Evolutionary conservation across 768 basidiomycete species (phyloP).

Genomic region (Cytidiella melzeri): DNA sequence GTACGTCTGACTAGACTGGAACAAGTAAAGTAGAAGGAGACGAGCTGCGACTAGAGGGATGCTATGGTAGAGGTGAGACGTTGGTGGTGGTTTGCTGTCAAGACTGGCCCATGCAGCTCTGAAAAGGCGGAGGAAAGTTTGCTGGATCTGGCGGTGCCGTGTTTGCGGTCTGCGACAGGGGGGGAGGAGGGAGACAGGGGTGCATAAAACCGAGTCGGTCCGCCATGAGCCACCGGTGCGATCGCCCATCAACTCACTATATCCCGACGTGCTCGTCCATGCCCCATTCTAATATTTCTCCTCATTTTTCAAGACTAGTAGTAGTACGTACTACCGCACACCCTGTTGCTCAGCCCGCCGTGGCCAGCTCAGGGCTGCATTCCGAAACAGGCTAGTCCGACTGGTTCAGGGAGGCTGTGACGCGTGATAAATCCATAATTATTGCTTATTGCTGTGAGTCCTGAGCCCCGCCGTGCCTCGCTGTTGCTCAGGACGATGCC

Average conservation of each 20-base stretch:
- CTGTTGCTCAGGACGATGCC: no score
- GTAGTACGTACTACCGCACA: no score
- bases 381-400: not conserved
- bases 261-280: no score
- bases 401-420: not conserved
- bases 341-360: not conserved
- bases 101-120: slow-evolving; percentile 5
- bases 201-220: slow-evolving; percentile 10
- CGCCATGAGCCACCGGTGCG: slow-evolving; percentile 8
- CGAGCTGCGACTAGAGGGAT: slow-evolving; percentile 13
- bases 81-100: slow-evolving; percentile 10
- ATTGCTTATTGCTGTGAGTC: not conserved
- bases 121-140: slow-evolving; percentile 4
- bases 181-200: slow-evolving; percentile 14
- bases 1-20: slow-evolving; percentile 15
- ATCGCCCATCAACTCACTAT: no score
- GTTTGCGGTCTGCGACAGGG: slow-evolving; percentile 6
- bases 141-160: slow-evolving; percentile 11
- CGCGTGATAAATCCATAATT: not conserved
- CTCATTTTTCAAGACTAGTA: no score
- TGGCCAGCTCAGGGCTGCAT: not conserved
- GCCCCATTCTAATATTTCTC: no score
- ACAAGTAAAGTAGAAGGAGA: slow-evolving; percentile 9
- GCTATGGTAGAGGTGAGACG: slow-evolving; percentile 9
- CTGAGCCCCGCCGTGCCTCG: not conserved